phyloP scores from a whole-genome alignment of 805 yeast species.

The Ogataea siamensis region DNA sequence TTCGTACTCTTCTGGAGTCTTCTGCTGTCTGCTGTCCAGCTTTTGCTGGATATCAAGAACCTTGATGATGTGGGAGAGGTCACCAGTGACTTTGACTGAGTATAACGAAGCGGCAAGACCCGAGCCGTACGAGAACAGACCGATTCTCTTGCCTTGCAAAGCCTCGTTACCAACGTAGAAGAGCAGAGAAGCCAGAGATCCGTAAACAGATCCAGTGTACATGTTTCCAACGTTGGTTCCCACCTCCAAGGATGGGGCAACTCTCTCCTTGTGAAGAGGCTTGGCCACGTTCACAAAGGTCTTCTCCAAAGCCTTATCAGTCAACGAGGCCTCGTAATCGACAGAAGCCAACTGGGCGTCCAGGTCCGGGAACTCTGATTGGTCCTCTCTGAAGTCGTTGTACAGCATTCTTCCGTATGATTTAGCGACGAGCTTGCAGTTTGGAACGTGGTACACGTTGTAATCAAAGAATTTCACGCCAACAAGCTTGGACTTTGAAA shows the following conservation, averaged over 20 bases:
- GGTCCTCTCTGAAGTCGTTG: slow-evolving; percentile 79
- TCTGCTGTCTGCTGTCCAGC: slow-evolving; percentile 61
- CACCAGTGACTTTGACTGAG: slow-evolving; percentile 79
- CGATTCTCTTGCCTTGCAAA: slow-evolving; percentile 80
- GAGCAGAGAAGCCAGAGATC: slow-evolving; percentile 79
- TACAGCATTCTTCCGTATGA: slow-evolving; percentile 88
- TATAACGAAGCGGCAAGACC: slow-evolving; percentile 92
- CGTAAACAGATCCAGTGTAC: slow-evolving; percentile 93
- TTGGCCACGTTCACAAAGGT: slow-evolving; percentile 76
- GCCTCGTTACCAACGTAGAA: slow-evolving; percentile 70
- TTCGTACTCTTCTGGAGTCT: slow-evolving; percentile 79
- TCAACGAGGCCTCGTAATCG: slow-evolving; percentile 73
- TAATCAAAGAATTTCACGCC: slow-evolving; percentile 81
- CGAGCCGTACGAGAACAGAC: slow-evolving; percentile 95
- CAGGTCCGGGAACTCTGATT: slow-evolving; percentile 57
- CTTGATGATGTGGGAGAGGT: slow-evolving; percentile 62
- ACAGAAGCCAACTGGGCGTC: slow-evolving; percentile 49
- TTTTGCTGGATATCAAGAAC: slow-evolving; percentile 65
- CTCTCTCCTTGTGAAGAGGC: slow-evolving; percentile 62
- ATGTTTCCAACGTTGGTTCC: slow-evolving; percentile 98
- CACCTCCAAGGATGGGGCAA: slow-evolving; percentile 75
- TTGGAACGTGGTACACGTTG: slow-evolving; percentile 97
- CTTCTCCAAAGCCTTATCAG: slow-evolving; percentile 82
- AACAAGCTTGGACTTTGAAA: slow-evolving; percentile 48
- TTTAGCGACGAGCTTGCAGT: slow-evolving; percentile 91